Evolutionary conservation across 2,329 filamentous ascomycete species (phyloP), one percentile per base, ranked within the genome.

Genomic region (Westerdykella aurantiaca): DNA sequence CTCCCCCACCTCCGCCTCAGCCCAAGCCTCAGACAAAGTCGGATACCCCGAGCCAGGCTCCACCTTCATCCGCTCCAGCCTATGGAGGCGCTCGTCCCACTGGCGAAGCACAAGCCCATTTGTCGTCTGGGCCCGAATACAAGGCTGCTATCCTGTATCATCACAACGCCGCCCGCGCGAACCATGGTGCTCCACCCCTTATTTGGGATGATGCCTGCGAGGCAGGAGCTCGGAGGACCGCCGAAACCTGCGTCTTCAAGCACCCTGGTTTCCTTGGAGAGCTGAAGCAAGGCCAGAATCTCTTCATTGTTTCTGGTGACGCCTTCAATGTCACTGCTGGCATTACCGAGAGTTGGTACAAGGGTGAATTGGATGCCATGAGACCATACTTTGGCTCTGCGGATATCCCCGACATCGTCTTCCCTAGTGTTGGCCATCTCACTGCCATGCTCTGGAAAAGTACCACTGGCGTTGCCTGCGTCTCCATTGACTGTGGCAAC

Each of bases 291-390:
- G 93, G 93, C 51, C 93, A 98, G 73, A 98, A 97, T 78, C 83
- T 97, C 46, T 91, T 87, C 61, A 82, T 83, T 48, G 75, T 83
- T 53, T 75, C 79, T 47, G 60, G 68, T 2, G 64, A 71, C n/a
- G 44, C 69, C 67, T 64, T 62, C 47, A 77, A 82, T 38, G 74
- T 87, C 50, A 80, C 81, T 42, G 74, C 78, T 51, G 81, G 85
- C 54, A 82, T 91, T 63, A 87, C 82, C 59, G 79, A 91, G 64
- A 75, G 84, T 71, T 96, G 93, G 88, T 96, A 96, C 79, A 88
- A 93, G 66, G 79, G 79, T 58, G 88, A 95, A 69, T 73, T 85
- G 57, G 63, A 64, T 50, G 82, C 76, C 69, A 75, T 75, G 46
- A 58, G 62, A 23, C 67, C 70, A 42, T 74, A 69, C 63, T 93